Conservation (phyloP, 768 basidiomycete species). For the Collybiopsis luxurians region DNA sequence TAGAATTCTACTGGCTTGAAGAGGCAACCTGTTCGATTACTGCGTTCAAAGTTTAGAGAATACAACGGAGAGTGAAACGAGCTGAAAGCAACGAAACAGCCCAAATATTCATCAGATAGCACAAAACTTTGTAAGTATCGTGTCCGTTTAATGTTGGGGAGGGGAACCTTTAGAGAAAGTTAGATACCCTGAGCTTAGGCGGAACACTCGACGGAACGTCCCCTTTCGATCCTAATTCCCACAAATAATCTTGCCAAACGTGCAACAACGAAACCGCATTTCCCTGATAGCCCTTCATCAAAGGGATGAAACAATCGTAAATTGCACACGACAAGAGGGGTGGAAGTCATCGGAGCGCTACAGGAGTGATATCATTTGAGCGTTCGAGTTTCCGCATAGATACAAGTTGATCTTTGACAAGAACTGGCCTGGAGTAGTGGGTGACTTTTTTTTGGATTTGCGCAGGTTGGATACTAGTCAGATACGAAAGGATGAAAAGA, state of each 20-base stretch:
- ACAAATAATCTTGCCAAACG: slow-evolving; percentile 74
- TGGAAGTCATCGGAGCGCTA: slow-evolving; percentile 27
- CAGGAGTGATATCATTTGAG: slow-evolving; percentile 27
- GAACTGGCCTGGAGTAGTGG: slow-evolving; percentile 43
- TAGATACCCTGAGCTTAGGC: slow-evolving; percentile 14
- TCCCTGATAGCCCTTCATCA: slow-evolving; percentile 57
- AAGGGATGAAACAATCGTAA: slow-evolving; percentile 62
- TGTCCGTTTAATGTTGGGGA: too few relatives aligned
- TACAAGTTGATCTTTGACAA: slow-evolving; percentile 54
- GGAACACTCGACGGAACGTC: slow-evolving; percentile 49
- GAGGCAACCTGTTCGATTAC: too few relatives aligned
- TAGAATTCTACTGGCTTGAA: too few relatives aligned
- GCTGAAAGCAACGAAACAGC: too few relatives aligned
- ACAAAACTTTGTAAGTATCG: too few relatives aligned
- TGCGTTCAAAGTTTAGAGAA: too few relatives aligned
- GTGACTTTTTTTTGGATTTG: slow-evolving; percentile 70
- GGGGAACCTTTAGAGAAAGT: too few relatives aligned
- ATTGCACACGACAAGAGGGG: slow-evolving; percentile 74
- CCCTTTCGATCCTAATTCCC: slow-evolving; percentile 65
- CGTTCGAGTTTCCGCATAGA: slow-evolving; percentile 51
- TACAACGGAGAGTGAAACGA: too few relatives aligned
- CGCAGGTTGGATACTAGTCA: slow-evolving; percentile 13
- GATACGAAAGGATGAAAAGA: slow-evolving; percentile 5
- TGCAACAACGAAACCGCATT: slow-evolving; percentile 76
- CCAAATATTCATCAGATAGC: too few relatives aligned